A percentile compares a stretch with the other conserved stretches of the same genome.
These are phyloP conservation scores for Linum trigynum DNA, from an alignment of 345 rosid species.

Conservation along the genomic window DNA sequence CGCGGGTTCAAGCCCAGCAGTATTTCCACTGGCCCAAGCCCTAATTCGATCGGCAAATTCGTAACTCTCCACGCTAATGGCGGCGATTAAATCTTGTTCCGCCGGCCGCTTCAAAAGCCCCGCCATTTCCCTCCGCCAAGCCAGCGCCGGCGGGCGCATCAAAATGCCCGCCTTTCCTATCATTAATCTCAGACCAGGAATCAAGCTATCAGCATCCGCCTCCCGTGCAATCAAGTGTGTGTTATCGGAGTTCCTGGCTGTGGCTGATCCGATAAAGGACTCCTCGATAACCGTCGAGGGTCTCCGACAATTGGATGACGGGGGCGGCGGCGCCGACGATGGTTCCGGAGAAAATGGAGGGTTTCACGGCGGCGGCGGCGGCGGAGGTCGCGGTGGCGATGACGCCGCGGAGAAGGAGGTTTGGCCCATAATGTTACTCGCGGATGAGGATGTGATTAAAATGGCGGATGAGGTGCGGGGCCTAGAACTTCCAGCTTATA, in stretches of 20 bases:
- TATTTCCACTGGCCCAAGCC: no score
- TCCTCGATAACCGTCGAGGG: conserved; percentile 4
- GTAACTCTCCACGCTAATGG: not conserved
- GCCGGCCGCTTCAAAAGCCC: not conserved
- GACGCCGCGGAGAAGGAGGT: conserved; percentile 53
- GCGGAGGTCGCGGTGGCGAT: conserved; percentile 27
- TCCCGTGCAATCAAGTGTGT: conserved; percentile 11
- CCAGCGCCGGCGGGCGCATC: not conserved
- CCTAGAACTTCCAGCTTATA: conserved; percentile 51
- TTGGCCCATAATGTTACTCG: conserved; percentile 62
- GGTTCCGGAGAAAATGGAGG: conserved; percentile 18
- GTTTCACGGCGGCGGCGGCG: conserved; percentile 23
- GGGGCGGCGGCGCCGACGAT: conserved; percentile 19
- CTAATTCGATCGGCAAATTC: no score
- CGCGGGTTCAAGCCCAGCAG: no score
- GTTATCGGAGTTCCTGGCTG: conserved; percentile 15
- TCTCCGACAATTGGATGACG: conserved; percentile 3
- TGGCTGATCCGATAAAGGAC: conserved; percentile 7
- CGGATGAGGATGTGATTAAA: conserved; percentile 40
- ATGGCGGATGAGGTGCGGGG: conserved; percentile 53
- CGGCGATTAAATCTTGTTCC: not conserved
- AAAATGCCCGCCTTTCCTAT: not conserved
- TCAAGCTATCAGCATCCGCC: not conserved
- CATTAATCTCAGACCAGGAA: not conserved
- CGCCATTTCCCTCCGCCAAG: not conserved